These are phyloP conservation scores for Cutaneotrichosporon sp. DNA, from an alignment of 1,284 basidiomycete species.

Conservation along the genomic window DNA sequence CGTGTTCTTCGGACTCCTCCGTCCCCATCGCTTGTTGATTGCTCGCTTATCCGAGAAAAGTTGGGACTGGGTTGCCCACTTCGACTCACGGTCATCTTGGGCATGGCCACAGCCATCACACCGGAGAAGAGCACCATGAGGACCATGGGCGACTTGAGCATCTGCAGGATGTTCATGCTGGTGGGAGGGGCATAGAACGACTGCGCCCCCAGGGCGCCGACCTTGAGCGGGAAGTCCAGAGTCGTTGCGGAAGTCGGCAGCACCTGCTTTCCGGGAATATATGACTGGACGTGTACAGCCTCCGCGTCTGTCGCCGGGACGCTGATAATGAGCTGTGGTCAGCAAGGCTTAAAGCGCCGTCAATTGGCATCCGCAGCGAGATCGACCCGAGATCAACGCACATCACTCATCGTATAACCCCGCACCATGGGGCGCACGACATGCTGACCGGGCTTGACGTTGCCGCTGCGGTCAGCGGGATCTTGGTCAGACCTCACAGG, in stretches of 20 bases:
- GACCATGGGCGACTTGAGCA: slow-evolving; percentile 84
- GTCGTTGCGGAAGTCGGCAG: slow-evolving; percentile 60
- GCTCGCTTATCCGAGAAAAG: too few species aligned
- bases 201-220: slow-evolving; percentile 57
- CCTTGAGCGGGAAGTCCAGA: slow-evolving; percentile 62
- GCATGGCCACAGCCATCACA: slow-evolving; percentile 67
- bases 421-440: slow-evolving; percentile 33
- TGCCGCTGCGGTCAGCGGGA: background rate
- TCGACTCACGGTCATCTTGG: slow-evolving; percentile 71
- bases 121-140: slow-evolving; percentile 70
- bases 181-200: slow-evolving; percentile 66
- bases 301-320: slow-evolving; percentile 15
- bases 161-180: slow-evolving; percentile 64
- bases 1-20: too few species aligned
- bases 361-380: background rate
- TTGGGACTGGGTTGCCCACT: too few species aligned
- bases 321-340: slow-evolving; percentile 27
- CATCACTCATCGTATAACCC: slow-evolving; percentile 12
- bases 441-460: slow-evolving; percentile 24
- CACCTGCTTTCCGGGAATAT: slow-evolving; percentile 57
- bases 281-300: slow-evolving; percentile 54
- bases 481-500: slow-evolving; percentile 23
- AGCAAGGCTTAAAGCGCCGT: too few species aligned
- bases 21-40: background rate
- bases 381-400: background rate